Evolutionary conservation across 2,329 filamentous ascomycete genomes (phyloP).

Genomic region (Bimuria novae-zelandiae): DNA sequence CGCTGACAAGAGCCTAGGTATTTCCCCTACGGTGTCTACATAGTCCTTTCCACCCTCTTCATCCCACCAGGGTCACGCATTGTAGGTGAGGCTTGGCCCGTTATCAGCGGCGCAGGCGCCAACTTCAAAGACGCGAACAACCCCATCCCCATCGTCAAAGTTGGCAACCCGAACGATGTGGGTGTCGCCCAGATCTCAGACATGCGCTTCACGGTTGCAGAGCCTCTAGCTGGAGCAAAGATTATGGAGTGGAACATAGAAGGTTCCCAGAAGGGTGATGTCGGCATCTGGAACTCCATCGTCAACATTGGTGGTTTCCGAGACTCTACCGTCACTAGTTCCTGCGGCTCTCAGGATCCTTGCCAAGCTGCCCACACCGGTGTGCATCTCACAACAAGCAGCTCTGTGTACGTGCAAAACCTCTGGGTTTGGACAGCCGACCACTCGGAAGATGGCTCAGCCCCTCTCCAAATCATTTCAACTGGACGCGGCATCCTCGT

Average conservation of each 20-base stretch:
- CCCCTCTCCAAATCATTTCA: slow-evolving; percentile 24
- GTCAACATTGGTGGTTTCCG: slow-evolving; percentile 16
- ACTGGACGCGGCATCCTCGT: slow-evolving; percentile 74
- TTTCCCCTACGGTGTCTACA: slow-evolving; percentile 23
- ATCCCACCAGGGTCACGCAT: slow-evolving; percentile 18
- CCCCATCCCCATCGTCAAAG: slow-evolving; percentile 20
- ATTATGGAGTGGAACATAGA: slow-evolving; percentile 72
- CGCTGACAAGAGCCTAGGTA: slow-evolving; percentile 1
- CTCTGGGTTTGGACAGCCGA: slow-evolving; percentile 4
- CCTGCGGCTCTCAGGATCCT: neutral
- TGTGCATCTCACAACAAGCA: neutral
- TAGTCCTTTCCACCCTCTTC: slow-evolving; percentile 19
- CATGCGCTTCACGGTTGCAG: slow-evolving; percentile 47
- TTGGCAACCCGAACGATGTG: slow-evolving; percentile 21
- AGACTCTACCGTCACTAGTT: neutral
- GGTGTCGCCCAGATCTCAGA: slow-evolving; percentile 25
- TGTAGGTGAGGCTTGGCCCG: slow-evolving; percentile 22
- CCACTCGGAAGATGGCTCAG: slow-evolving; percentile 17
- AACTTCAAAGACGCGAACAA: slow-evolving; percentile 20
- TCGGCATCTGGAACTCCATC: slow-evolving; percentile 35
- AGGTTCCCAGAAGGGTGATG: slow-evolving; percentile 6
- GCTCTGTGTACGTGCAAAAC: slow-evolving; percentile 4
- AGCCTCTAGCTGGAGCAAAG: slow-evolving; percentile 66
- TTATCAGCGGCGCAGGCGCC: slow-evolving; percentile 19
- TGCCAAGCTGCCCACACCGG: slow-evolving; percentile 5